Conservation (phyloP, 2,329 filamentous ascomycete genomes). For the Pseudogymnoascus sp. region DNA sequence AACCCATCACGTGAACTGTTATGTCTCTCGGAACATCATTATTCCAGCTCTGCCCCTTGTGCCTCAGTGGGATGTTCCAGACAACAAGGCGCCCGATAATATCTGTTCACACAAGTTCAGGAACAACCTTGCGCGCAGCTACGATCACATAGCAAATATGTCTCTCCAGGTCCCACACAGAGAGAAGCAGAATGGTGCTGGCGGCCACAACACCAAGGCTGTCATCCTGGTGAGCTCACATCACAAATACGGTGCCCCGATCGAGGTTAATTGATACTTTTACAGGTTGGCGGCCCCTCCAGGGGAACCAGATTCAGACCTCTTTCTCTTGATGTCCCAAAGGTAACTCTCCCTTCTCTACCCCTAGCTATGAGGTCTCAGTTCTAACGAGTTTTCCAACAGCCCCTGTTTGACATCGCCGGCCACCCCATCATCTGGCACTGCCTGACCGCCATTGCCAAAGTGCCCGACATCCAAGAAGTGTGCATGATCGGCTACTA, state of each 20-base stretch:
- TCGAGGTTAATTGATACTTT: slow-evolving; percentile 1
- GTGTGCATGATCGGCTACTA: slow-evolving; percentile 99
- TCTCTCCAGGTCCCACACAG: slow-evolving; percentile 37
- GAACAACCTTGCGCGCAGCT: slow-evolving; percentile 4
- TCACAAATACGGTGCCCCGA: background rate
- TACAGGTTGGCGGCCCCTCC: slow-evolving; percentile 84
- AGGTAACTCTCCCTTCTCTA: slow-evolving; percentile 47
- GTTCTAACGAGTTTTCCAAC: slow-evolving; percentile 18
- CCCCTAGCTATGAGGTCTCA: slow-evolving; percentile 15
- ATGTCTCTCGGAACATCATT: slow-evolving; percentile 2
- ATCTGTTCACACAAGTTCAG: slow-evolving; percentile 3
- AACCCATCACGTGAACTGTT: background rate
- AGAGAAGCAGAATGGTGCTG: slow-evolving; percentile 42
- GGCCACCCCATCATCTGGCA: slow-evolving; percentile 98
- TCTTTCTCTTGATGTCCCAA: slow-evolving; percentile 88
- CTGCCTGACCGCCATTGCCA: slow-evolving; percentile 84
- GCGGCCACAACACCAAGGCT: slow-evolving; percentile 59
- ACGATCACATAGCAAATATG: slow-evolving; percentile 23
- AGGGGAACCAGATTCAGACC: slow-evolving; percentile 93
- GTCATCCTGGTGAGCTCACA: slow-evolving; percentile 69
- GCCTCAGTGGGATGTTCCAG: slow-evolving; percentile 7
- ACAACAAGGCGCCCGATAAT: slow-evolving; percentile 9
- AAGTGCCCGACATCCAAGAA: slow-evolving; percentile 86
- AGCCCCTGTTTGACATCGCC: slow-evolving; percentile 97
- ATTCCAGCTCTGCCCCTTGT: slow-evolving; percentile 5